Evolutionary conservation across 768 basidiomycete genomes (phyloP).

Genomic region (Mycena epipterygia): DNA sequence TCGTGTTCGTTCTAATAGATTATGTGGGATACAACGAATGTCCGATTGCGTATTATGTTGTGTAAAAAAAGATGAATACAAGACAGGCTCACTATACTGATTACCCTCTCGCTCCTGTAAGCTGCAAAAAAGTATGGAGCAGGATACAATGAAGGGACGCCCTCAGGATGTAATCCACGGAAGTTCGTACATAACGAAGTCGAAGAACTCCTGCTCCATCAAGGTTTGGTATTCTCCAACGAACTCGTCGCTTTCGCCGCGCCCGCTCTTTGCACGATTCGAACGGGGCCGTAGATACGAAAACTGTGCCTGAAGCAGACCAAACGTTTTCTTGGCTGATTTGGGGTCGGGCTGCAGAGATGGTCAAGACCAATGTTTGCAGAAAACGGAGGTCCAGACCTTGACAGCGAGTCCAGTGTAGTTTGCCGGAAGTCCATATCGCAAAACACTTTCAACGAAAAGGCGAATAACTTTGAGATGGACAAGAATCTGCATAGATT

Average conservation of each 20-base stretch:
- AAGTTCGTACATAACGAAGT: conserved; percentile 95
- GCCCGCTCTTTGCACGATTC: conserved; percentile 60
- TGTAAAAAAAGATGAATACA: conserved; percentile 20
- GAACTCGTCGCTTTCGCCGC: conserved; percentile 72
- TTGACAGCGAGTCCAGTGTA: conserved; percentile 88
- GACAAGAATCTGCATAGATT: conserved; percentile 93
- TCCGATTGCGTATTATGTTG: conserved; percentile 35
- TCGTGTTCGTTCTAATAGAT: conserved; percentile 59
- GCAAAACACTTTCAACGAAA: conserved; percentile 94
- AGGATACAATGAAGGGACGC: no score
- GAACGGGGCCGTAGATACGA: conserved; percentile 83
- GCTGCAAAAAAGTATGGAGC: no score
- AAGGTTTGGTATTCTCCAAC: conserved; percentile 92
- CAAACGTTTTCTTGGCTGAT: conserved; percentile 82
- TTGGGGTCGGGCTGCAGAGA: conserved; percentile 85
- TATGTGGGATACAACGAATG: conserved; percentile 48
- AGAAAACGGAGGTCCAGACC: conserved; percentile 54
- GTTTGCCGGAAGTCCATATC: conserved; percentile 95
- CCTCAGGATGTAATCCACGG: conserved; percentile 91
- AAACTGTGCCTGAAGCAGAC: conserved; percentile 81
- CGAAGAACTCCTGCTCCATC: conserved; percentile 96
- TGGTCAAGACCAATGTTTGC: conserved; percentile 2
- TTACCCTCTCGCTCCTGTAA: no score
- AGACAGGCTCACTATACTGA: conserved; percentile 48
- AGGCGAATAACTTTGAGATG: conserved; percentile 93